These are phyloP conservation scores for Diplodia mutila DNA, from an alignment of 2,329 filamentous ascomycete genomes.

Conservation along the genomic window DNA sequence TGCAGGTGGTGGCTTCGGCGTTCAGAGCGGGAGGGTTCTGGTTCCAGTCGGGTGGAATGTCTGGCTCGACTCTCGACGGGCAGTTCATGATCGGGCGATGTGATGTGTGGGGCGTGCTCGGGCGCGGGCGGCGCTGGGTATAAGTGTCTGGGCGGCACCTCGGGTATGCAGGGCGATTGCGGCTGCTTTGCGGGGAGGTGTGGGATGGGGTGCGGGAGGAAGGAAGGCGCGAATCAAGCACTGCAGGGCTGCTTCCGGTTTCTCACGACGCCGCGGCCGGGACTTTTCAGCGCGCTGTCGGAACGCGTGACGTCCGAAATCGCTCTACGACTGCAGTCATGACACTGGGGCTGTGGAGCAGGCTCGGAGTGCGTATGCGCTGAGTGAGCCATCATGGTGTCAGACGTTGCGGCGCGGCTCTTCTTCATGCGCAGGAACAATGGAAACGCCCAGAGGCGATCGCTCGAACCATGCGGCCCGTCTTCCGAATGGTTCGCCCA, in stretches of 20 bases:
- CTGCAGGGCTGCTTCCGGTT: constrained; percentile 14
- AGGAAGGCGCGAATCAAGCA: constrained; percentile 5
- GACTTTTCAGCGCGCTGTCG: constrained; percentile 8
- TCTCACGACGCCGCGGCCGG: constrained; percentile 10
- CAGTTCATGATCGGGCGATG: constrained; percentile 61
- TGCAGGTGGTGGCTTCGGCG: constrained; percentile 64
- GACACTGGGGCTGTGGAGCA: background rate
- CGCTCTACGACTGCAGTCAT: background rate
- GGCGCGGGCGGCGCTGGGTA: background rate
- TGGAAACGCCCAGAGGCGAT: background rate
- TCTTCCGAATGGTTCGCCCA: background rate
- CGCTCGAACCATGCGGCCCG: background rate
- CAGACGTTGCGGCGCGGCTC: background rate
- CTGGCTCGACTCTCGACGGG: constrained; percentile 63
- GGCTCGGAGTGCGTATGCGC: background rate
- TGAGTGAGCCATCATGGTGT: constrained; percentile 20
- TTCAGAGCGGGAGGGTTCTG: constrained; percentile 63
- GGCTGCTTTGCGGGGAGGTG: constrained; percentile 17
- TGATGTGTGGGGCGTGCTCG: background rate
- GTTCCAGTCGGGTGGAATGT: constrained; percentile 60
- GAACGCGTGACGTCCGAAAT: background rate
- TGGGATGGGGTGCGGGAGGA: background rate
- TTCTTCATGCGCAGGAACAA: background rate
- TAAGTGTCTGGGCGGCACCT: background rate
- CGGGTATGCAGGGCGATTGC: background rate